Conservation (phyloP, 805 yeast genomes). For the Starmerella cellae region DNA sequence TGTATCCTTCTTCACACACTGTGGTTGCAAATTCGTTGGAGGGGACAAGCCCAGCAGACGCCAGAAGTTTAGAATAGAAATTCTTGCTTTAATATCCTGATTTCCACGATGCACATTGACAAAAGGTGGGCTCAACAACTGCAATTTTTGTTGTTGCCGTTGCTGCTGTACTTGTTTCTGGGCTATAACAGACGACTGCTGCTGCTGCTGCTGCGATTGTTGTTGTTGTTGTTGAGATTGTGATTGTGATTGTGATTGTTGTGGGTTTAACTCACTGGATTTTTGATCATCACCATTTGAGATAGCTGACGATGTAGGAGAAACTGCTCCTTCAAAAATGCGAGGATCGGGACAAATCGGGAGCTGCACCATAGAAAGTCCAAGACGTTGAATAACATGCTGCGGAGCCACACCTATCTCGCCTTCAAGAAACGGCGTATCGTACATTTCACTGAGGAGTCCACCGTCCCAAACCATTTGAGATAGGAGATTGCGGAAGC, state of each 20-base stretch:
- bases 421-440: constrained; percentile 9
- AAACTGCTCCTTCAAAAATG: neutral
- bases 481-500: constrained; percentile 23
- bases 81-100: constrained; percentile 25
- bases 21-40: constrained; percentile 18
- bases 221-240: neutral
- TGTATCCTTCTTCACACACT: neutral
- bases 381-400: constrained; percentile 6
- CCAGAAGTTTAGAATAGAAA: constrained; percentile 32
- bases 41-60: constrained; percentile 29
- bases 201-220: neutral
- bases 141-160: constrained; percentile 3
- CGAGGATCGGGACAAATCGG: neutral
- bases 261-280: neutral
- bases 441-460: constrained; percentile 14
- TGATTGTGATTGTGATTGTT: neutral
- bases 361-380: neutral
- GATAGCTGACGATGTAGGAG: neutral
- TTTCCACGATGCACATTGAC: constrained; percentile 23
- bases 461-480: constrained; percentile 30
- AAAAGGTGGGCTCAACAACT: constrained; percentile 25
- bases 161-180: neutral
- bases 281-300: neutral
- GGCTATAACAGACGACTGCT: neutral
- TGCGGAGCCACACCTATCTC: constrained; percentile 4